Evolutionary conservation across 371 early-diverging fungal genomes (phyloP), one percentile per base, ranked within the genome.

Genomic region (Actinomortierella wolfii): DNA sequence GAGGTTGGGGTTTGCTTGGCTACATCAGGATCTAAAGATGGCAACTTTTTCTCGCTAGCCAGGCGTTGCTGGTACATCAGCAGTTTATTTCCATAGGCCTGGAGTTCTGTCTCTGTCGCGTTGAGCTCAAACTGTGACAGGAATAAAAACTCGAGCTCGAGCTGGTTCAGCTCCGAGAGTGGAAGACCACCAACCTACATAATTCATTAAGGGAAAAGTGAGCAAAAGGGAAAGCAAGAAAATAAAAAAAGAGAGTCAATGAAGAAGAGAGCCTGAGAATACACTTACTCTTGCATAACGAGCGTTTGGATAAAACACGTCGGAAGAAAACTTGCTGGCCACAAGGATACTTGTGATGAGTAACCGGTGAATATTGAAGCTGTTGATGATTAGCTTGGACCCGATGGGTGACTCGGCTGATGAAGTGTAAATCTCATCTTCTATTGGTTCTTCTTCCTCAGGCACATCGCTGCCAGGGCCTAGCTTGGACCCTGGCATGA

Each of bases 111-210:
- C 9, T 83, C 79, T 39, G 84, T 82, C 43, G 89, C 84, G 47
- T 89, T 82, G 21, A 96, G 83, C 57, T 92, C 83, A 82, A 95
- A 96, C 53, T 91, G 82, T 45, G 92, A 87, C 62, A 94, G 78
- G 51, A 90, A 91, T 43, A 94, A 79, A 56, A 96, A 89, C 78
- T 96, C 95, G 34, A 95, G 68, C 64, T 96, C 97, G 34, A 96
- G 78, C 57, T 90, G 80, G 76, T 96, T 96, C 60, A 96, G 78
- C 67, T 96, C 97, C 13, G 77, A 75, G 18, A 92, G 66, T 2
- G 92, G 86, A 6, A 96, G 78, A 0, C 97, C 97, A 23, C 97
- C 97, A 17, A 96, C 94, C 84, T 87, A 67, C 3, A 50, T 20
- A 46, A 34, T 21, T 34, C 7, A 34, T 6, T 4, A 34, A 34